These are phyloP conservation scores for Clarireedia homoeocarpa DNA, from an alignment of 2,329 filamentous ascomycete genomes.

Conservation along the genomic window DNA sequence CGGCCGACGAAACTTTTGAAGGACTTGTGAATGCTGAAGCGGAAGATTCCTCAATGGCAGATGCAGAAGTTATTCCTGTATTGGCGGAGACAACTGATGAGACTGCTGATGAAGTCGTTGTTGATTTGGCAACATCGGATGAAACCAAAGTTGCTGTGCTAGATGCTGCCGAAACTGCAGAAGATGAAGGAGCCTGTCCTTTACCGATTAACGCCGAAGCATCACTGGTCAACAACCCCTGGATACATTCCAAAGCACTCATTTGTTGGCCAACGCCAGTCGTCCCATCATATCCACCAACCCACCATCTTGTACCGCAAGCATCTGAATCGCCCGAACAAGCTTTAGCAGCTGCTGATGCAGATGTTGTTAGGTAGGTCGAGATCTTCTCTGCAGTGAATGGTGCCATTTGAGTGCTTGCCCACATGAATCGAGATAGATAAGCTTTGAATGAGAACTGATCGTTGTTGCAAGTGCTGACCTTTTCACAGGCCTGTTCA, in stretches of 20 bases:
- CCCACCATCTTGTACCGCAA: conserved; percentile 56
- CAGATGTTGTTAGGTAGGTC: conserved; percentile 42
- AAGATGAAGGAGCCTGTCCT: conserved; percentile 1
- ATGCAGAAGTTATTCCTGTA: too few relatives aligned
- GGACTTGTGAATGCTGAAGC: not conserved
- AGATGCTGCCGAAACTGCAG: not conserved
- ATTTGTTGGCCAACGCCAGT: conserved; percentile 55
- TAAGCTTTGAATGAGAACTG: conserved; percentile 64
- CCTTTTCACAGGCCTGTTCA: conserved; percentile 57
- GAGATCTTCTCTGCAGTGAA: conserved; percentile 42
- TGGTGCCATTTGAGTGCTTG: conserved; percentile 48
- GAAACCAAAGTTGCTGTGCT: not conserved
- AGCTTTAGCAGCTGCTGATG: conserved; percentile 45
- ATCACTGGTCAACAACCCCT: conserved; percentile 45
- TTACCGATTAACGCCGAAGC: conserved; percentile 22
- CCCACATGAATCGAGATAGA: conserved; percentile 56
- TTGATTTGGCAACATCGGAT: not conserved
- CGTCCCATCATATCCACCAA: conserved; percentile 45
- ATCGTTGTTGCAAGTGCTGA: conserved; percentile 50
- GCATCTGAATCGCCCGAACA: conserved; percentile 48
- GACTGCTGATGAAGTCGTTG: not conserved
- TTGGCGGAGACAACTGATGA: too few relatives aligned
- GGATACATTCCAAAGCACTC: conserved; percentile 55
- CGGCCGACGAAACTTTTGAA: not conserved
- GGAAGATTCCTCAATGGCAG: too few relatives aligned